Evolutionary conservation across 495 filamentous ascomycete species (phyloP).

Genomic region (Xylaria nigripes): DNA sequence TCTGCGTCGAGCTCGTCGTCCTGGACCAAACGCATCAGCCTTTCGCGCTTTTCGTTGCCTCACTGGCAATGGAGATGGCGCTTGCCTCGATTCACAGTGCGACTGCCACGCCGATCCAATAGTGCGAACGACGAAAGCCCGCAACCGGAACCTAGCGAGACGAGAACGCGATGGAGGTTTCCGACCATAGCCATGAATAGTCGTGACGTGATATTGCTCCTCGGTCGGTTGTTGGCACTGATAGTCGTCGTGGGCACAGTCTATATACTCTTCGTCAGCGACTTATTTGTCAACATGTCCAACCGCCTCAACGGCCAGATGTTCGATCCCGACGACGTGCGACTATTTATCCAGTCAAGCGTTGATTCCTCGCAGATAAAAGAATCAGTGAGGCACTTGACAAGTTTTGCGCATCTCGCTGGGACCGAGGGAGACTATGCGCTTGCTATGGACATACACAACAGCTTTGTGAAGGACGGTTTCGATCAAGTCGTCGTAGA

Average conservation of each 20-base stretch:
- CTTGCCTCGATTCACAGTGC: constrained; percentile 36
- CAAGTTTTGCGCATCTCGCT: constrained; percentile 74
- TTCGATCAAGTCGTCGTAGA: constrained; percentile 68
- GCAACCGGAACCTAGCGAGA: constrained; percentile 13
- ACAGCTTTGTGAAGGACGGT: constrained; percentile 56
- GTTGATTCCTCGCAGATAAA: constrained; percentile 60
- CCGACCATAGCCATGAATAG: constrained; percentile 18
- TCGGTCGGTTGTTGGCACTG: constrained; percentile 65
- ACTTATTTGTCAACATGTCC: constrained; percentile 60
- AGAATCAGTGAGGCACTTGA: constrained; percentile 63
- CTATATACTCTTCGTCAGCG: constrained; percentile 77
- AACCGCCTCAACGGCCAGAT: constrained; percentile 38
- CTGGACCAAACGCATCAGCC: constrained; percentile 43
- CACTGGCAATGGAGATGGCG: constrained; percentile 40
- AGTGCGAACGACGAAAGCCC: not conserved
- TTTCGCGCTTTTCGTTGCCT: constrained; percentile 34
- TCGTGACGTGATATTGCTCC: constrained; percentile 43
- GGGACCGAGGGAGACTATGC: constrained; percentile 84
- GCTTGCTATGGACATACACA: constrained; percentile 72
- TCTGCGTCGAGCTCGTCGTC: constrained; percentile 30
- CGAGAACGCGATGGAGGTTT: constrained; percentile 20
- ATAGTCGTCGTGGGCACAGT: constrained; percentile 65
- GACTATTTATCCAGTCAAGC: constrained; percentile 58
- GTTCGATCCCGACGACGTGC: constrained; percentile 62
- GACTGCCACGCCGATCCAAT: constrained; percentile 26